phyloP scores from a whole-genome alignment of 2,329 filamentous ascomycete genomes.

The Zarea fungicola region DNA sequence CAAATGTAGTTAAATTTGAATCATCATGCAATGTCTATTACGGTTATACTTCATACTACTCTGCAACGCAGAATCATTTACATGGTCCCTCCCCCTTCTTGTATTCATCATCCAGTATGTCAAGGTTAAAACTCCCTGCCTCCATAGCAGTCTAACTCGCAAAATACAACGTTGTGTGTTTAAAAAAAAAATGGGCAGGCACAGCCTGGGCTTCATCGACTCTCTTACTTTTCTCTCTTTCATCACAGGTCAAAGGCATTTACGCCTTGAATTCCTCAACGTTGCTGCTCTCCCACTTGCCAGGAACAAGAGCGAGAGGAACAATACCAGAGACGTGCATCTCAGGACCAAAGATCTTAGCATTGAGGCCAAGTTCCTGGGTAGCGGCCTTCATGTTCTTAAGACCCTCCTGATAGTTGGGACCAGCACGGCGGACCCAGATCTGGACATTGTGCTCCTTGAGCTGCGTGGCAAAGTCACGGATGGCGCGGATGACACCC shows the following conservation, averaged over 20 bases:
- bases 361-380: slow-evolving; percentile 78
- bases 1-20: background rate
- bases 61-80: slow-evolving; percentile 11
- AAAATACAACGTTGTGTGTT: slow-evolving; percentile 28
- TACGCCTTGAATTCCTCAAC: slow-evolving; percentile 57
- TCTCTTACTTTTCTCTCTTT: slow-evolving; percentile 1
- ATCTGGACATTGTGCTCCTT: slow-evolving; percentile 97
- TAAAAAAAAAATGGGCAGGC: slow-evolving; percentile 9
- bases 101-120: slow-evolving; percentile 11
- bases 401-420: slow-evolving; percentile 99
- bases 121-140: slow-evolving; percentile 18
- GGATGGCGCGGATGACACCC: slow-evolving; percentile 94
- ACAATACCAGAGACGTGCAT: slow-evolving; percentile 99
- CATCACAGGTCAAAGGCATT: slow-evolving; percentile 15
- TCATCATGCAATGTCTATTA: slow-evolving; percentile 13
- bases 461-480: slow-evolving; percentile 79
- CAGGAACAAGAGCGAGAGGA: slow-evolving; percentile 73
- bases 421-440: slow-evolving; percentile 82
- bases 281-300: slow-evolving; percentile 57
- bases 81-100: slow-evolving; percentile 5
- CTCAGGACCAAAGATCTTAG: slow-evolving; percentile 63
- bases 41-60: slow-evolving; percentile 9
- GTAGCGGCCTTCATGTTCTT: slow-evolving; percentile 99
- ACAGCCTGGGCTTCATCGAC: background rate
- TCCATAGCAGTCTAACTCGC: slow-evolving; percentile 28